Conservation (phyloP, 2,329 filamentous ascomycete genomes). For the Pseudonectria buxi region DNA sequence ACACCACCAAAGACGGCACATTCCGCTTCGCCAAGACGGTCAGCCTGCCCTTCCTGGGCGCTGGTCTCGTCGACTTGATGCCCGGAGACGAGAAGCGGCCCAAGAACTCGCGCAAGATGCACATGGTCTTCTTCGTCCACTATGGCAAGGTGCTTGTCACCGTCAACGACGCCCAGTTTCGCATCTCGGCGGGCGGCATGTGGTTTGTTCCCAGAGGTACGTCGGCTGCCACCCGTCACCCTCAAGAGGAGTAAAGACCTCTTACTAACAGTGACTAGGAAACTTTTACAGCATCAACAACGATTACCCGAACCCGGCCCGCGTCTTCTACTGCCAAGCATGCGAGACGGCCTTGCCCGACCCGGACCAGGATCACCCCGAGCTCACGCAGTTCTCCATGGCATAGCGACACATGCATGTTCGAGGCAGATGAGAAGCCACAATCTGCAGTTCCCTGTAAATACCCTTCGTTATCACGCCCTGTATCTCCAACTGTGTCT, state of each 20-base stretch:
- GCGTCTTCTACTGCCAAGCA: slow-evolving; percentile 89
- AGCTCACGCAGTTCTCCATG: slow-evolving; percentile 9
- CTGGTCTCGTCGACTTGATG: slow-evolving; percentile 82
- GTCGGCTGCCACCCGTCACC: slow-evolving; percentile 24
- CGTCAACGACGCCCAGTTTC: slow-evolving; percentile 68
- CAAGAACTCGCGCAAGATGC: slow-evolving; percentile 93
- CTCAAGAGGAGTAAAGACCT: neutral
- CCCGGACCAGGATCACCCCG: slow-evolving; percentile 11
- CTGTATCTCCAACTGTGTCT: too few relatives aligned
- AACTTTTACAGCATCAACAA: slow-evolving; percentile 93
- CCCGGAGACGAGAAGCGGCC: slow-evolving; percentile 75
- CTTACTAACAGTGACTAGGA: slow-evolving; percentile 46
- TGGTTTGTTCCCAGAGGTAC: slow-evolving; percentile 94
- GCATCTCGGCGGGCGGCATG: slow-evolving; percentile 78
- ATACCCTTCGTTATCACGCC: too few relatives aligned
- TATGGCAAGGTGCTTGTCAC: slow-evolving; percentile 75
- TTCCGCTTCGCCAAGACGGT: slow-evolving; percentile 90
- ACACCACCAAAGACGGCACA: slow-evolving; percentile 55
- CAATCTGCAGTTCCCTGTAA: too few relatives aligned
- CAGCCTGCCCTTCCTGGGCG: slow-evolving; percentile 77
- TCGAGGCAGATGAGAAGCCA: too few relatives aligned
- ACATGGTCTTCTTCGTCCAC: slow-evolving; percentile 92
- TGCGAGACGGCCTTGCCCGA: slow-evolving; percentile 48
- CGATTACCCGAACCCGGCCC: slow-evolving; percentile 61
- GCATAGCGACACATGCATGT: too few relatives aligned